These are phyloP conservation scores for Oleoguttula mirabilis DNA, from an alignment of 495 filamentous ascomycete genomes.

Conservation along the genomic window DNA sequence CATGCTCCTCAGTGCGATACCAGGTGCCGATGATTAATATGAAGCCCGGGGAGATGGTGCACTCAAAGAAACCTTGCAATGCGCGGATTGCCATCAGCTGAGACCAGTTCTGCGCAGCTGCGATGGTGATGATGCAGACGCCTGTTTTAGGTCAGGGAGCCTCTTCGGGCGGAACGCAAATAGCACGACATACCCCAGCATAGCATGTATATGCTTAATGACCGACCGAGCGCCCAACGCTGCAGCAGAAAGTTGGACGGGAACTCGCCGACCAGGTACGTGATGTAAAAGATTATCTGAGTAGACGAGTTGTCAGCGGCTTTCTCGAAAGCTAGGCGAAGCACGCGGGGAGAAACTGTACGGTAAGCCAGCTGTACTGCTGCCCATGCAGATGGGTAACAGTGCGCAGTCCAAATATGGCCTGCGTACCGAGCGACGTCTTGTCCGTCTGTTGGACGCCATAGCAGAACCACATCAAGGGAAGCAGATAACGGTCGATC, in stretches of 20 bases:
- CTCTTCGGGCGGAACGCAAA: slow-evolving; percentile 7
- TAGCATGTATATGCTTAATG: slow-evolving; percentile 7
- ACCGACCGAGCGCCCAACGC: slow-evolving; percentile 1
- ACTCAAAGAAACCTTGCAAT: slow-evolving; percentile 28
- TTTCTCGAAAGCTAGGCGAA: no score
- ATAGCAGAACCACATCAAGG: slow-evolving; percentile 9
- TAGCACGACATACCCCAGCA: slow-evolving; percentile 11
- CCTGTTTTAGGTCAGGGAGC: neutral
- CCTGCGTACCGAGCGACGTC: slow-evolving; percentile 19
- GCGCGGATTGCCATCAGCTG: slow-evolving; percentile 3
- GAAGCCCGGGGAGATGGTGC: slow-evolving; percentile 33
- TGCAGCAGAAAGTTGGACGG: slow-evolving; percentile 6
- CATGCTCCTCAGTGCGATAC: slow-evolving; percentile 31
- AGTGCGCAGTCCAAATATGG: slow-evolving; percentile 17
- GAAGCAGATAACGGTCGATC: slow-evolving; percentile 9
- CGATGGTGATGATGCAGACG: slow-evolving; percentile 4
- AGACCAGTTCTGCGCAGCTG: slow-evolving; percentile 6
- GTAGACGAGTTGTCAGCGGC: no score
- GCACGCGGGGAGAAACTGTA: no score
- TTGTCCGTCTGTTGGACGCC: slow-evolving; percentile 24
- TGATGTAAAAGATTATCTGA: slow-evolving; percentile 14
- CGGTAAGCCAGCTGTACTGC: slow-evolving; percentile 11
- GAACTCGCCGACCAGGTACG: slow-evolving; percentile 1
- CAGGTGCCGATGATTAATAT: slow-evolving; percentile 30
- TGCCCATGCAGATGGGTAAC: slow-evolving; percentile 14